Evolutionary conservation across 148 eudicot genomes (phyloP), one percentile per base, ranked within the genome.

Genomic region (Pharnaceum exiguum): DNA sequence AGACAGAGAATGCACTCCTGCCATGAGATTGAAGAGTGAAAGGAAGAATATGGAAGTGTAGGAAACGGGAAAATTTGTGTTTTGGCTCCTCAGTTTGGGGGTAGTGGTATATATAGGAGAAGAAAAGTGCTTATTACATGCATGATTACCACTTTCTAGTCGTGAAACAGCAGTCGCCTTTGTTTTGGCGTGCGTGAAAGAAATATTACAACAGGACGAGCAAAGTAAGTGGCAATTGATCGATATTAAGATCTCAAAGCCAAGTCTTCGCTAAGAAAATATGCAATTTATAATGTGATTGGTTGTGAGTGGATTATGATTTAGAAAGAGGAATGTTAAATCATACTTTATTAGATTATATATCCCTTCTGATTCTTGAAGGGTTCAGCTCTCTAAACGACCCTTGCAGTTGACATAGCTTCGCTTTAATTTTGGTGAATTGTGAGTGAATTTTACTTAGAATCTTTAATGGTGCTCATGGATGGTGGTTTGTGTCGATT

Each of bases 171-270:
- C 45, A 37, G 28, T 38, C 29, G 12, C 36, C 28, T 15, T 11
- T 28, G 44, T n/a, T n/a, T n/a, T n/a, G n/a, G n/a, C n/a, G n/a
- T n/a, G 12, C 50, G 67, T 50, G 55, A 44, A 5, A 37, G 26
- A 50, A 27, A 29, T 36, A 51, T 22, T 50, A 10, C 57, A 62
- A n/a, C n/a, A n/a, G n/a, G n/a, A n/a, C n/a, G n/a, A n/a, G n/a
- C 58, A 51, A 62, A 53, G 32, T 8, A 12, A 51, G 48, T 28
- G 67, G 43, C 51, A 37, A 62, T 37, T n/a, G n/a, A n/a, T n/a
- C n/a, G n/a, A n/a, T n/a, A 40, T 38, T 9, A 26, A 50, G 46
- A 50, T 37, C 26, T 60, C 13, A 11, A 22, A 29, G 22, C n/a
- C n/a, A n/a, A 24, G 27, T 16, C 43, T 35, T 38, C 21, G n/a